These are phyloP conservation scores for Trypanosoma brucei DNA, from an alignment of 208 protist genomes.

Conservation along the genomic window DNA sequence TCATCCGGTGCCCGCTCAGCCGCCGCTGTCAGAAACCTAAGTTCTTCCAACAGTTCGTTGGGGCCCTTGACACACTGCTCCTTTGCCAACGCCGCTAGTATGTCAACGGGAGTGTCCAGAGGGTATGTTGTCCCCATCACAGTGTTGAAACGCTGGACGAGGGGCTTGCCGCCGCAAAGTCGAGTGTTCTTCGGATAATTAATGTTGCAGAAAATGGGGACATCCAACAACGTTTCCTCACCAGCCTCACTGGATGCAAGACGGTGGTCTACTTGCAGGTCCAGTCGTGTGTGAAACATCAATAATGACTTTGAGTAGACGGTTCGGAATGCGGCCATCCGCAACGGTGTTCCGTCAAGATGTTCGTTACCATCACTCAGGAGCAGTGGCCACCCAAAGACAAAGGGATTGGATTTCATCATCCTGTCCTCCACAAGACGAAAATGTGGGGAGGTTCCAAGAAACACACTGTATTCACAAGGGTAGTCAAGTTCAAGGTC, in stretches of 20 bases:
- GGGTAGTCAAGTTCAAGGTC: conserved; percentile 81
- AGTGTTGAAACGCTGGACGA: conserved; percentile 88
- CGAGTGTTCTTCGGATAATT: conserved; percentile 86
- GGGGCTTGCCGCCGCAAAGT: conserved; percentile 73
- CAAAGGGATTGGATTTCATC: conserved; percentile 89
- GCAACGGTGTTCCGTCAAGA: conserved; percentile 72
- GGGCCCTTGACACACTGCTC: conserved; percentile 62
- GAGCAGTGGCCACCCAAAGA: conserved; percentile 90
- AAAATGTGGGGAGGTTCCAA: conserved; percentile 81
- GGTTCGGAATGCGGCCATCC: conserved; percentile 83
- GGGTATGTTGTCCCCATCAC: conserved; percentile 87
- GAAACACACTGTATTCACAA: conserved; percentile 76
- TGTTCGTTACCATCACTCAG: conserved; percentile 85
- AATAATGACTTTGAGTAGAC: conserved; percentile 87
- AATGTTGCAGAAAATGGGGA: conserved; percentile 85
- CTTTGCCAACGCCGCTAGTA: conserved; percentile 70
- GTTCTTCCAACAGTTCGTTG: conserved; percentile 75
- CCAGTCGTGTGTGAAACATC: conserved; percentile 77
- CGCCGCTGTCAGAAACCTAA: conserved; percentile 72
- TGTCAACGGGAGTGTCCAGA: conserved; percentile 85
- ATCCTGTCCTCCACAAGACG: conserved; percentile 71
- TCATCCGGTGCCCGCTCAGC: conserved; percentile 59
- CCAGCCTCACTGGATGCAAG: conserved; percentile 51
- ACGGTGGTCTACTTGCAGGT: conserved; percentile 84
- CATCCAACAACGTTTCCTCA: conserved; percentile 80